A percentile compares a stretch with the other conserved stretches of the same genome.
Evolutionary conservation across 2,329 filamentous ascomycete species (phyloP).

Genomic region (Chrysosporium keratinophilum): DNA sequence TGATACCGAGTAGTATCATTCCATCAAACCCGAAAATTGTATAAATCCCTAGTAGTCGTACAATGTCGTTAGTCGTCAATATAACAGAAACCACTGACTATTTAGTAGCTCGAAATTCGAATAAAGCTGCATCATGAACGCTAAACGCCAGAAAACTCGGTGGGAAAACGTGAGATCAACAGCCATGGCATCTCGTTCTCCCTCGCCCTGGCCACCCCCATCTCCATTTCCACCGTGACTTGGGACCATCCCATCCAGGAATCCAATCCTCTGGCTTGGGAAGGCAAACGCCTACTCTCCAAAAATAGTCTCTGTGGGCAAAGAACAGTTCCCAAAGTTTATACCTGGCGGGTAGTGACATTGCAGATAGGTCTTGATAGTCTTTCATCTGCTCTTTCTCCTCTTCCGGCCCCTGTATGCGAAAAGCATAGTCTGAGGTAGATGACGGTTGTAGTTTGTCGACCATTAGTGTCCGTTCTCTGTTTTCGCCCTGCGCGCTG

Average conservation of each 20-base stretch:
- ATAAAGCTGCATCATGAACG: not conserved
- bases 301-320: conserved; percentile 93
- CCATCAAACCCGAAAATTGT: no score
- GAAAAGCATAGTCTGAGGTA: not conserved
- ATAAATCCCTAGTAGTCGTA: no score
- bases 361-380: not conserved
- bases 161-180: not conserved
- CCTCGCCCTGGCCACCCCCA: conserved; percentile 6
- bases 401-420: conserved; percentile 10
- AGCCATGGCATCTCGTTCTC: not conserved
- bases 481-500: conserved; percentile 40
- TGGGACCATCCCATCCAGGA: conserved; percentile 4
- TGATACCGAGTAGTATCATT: no score
- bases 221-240: conserved; percentile 12
- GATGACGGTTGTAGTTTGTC: not conserved
- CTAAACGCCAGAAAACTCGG: not conserved
- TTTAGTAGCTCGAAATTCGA: no score
- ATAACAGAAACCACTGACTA: no score
- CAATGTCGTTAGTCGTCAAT: no score
- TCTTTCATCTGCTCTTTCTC: not conserved
- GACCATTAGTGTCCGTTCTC: not conserved
- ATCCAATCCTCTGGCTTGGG: conserved; percentile 43
- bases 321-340: conserved; percentile 90
- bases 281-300: conserved; percentile 79
- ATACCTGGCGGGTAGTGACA: not conserved